These are phyloP conservation scores for Coemansia pectinata DNA, from an alignment of 192 early-diverging fungal genomes.

Conservation along the genomic window DNA sequence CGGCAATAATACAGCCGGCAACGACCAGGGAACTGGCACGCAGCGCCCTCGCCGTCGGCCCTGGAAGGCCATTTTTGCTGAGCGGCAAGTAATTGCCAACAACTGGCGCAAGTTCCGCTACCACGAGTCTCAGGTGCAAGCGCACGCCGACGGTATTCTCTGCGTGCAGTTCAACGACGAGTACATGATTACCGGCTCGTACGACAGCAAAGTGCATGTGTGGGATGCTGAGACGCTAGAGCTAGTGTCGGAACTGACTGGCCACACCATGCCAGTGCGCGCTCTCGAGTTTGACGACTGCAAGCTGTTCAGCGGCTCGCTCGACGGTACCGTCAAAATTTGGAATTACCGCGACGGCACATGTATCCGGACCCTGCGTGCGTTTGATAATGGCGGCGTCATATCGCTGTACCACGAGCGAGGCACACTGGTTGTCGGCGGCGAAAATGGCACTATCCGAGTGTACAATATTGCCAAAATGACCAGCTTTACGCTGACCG, in stretches of 20 bases:
- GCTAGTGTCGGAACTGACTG: slow-evolving; percentile 71
- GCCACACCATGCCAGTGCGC: slow-evolving; percentile 85
- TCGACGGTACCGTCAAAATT: slow-evolving; percentile 88
- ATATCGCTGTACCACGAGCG: slow-evolving; percentile 80
- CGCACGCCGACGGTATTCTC: slow-evolving; percentile 90
- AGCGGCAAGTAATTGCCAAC: slow-evolving; percentile 86
- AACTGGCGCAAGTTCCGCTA: slow-evolving; percentile 92
- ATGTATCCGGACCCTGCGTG: slow-evolving; percentile 75
- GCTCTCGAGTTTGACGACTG: slow-evolving; percentile 93
- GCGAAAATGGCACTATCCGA: slow-evolving; percentile 79
- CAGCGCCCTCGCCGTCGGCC: slow-evolving; percentile 59
- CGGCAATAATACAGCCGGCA: neutral
- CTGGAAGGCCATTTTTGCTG: slow-evolving; percentile 96
- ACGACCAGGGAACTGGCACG: neutral
- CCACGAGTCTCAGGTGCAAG: slow-evolving; percentile 60
- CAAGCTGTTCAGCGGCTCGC: slow-evolving; percentile 90
- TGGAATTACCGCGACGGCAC: slow-evolving; percentile 91
- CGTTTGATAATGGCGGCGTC: slow-evolving; percentile 68
- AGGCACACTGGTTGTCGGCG: slow-evolving; percentile 80
- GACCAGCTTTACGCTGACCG: slow-evolving; percentile 66
- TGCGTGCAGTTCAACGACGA: slow-evolving; percentile 87
- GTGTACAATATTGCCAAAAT: slow-evolving; percentile 76
- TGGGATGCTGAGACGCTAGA: slow-evolving; percentile 90
- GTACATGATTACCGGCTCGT: slow-evolving; percentile 83
- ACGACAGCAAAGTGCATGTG: slow-evolving; percentile 82